phyloP scores from a whole-genome alignment of 495 filamentous ascomycete genomes.

The Penicillium longicatenatum region DNA sequence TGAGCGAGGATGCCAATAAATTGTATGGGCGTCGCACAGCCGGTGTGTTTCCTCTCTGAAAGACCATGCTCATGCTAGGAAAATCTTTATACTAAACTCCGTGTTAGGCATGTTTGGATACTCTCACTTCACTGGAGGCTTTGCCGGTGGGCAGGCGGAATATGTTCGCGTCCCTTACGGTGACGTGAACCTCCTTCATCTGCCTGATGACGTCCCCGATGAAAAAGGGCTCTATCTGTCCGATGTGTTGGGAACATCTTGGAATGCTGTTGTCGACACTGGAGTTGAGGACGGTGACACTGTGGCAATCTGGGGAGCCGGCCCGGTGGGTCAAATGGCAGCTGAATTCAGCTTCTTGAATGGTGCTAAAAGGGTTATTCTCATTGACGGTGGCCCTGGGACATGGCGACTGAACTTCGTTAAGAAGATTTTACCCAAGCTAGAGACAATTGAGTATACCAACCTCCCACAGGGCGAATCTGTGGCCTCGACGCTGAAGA shows the following conservation, averaged over 20 bases:
- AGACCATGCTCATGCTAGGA: neutral
- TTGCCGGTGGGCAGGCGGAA: conserved; percentile 87
- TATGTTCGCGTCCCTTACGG: conserved; percentile 81
- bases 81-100: neutral
- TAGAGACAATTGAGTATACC: conserved; percentile 61
- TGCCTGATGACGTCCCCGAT: conserved; percentile 80
- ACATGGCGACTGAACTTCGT: conserved; percentile 69
- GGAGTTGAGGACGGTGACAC: conserved; percentile 57
- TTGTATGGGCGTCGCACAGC: conserved; percentile 78
- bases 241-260: conserved; percentile 77
- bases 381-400: conserved; percentile 70
- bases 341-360: conserved; percentile 71
- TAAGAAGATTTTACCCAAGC: conserved; percentile 60
- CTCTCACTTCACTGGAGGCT: conserved; percentile 77
- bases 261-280: conserved; percentile 81
- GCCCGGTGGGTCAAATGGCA: conserved; percentile 77
- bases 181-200: conserved; percentile 78
- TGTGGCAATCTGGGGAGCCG: conserved; percentile 61
- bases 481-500: conserved; percentile 71
- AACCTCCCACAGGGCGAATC: conserved; percentile 54
- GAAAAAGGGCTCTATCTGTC: conserved; percentile 85
- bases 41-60: conserved; percentile 47
- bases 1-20: conserved; percentile 64
- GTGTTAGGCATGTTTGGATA: conserved; percentile 51
- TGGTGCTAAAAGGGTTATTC: conserved; percentile 74